Conservation (phyloP, 352 stramenopile species). For the Phytopythium chamaehyphon region DNA sequence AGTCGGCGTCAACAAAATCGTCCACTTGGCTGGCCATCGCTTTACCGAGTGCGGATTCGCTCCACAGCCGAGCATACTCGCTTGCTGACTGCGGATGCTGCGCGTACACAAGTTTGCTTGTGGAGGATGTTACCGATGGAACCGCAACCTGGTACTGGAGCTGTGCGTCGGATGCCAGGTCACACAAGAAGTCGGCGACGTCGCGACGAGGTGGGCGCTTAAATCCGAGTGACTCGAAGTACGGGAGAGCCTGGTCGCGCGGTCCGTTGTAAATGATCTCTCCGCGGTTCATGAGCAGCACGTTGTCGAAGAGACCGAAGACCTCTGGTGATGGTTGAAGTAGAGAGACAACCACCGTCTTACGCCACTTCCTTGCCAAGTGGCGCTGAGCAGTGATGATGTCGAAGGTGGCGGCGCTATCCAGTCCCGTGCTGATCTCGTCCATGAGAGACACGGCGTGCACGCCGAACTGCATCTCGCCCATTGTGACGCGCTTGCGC, state of each 20-base stretch:
- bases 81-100: conserved; percentile 12
- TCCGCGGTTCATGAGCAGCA: conserved; percentile 59
- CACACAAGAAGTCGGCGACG: conserved; percentile 31
- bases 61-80: conserved; percentile 38
- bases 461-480: conserved; percentile 73
- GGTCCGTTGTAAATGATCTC: conserved; percentile 27
- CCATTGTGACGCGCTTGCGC: conserved; percentile 83
- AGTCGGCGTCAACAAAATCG: conserved; percentile 16
- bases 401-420: conserved; percentile 45
- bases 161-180: conserved; percentile 19
- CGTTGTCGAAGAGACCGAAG: conserved; percentile 71
- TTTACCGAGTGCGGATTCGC: conserved; percentile 22
- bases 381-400: conserved; percentile 61
- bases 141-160: conserved; percentile 17
- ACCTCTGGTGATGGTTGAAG: conserved; percentile 83
- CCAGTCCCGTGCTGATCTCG: conserved; percentile 35
- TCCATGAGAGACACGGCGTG: conserved; percentile 63
- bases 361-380: conserved; percentile 25
- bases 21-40: conserved; percentile 21
- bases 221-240: conserved; percentile 69
- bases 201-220: conserved; percentile 18
- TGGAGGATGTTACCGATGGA: background rate
- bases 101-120: background rate
- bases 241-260: conserved; percentile 41
- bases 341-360: conserved; percentile 45